Percentiles rank a stretch among this genome's conserved stretches.
phyloP scores from a whole-genome alignment of 768 basidiomycete species.

The Termitomyces sp. region DNA sequence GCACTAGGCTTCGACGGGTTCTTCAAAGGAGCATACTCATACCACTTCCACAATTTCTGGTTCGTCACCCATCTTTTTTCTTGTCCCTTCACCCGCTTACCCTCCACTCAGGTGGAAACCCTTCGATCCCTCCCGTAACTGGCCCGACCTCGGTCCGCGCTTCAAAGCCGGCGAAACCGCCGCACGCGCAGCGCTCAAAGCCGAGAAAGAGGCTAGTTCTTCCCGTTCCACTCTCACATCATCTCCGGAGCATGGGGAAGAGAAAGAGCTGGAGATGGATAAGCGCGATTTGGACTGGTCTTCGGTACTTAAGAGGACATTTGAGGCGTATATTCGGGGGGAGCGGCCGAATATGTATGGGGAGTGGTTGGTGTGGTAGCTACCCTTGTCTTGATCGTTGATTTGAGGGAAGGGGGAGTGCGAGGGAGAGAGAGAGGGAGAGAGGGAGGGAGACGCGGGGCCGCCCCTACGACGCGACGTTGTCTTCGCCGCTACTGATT shows the following conservation, averaged over 20 bases:
- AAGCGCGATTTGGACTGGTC: constrained; percentile 84
- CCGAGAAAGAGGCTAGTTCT: constrained; percentile 19
- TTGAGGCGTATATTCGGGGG: constrained; percentile 83
- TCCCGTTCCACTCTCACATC: constrained; percentile 12
- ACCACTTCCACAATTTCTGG: constrained; percentile 95
- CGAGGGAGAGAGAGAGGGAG: background rate
- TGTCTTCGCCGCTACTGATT: too few relatives aligned
- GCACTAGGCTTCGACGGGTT: constrained; percentile 88
- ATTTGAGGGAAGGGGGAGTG: too few relatives aligned
- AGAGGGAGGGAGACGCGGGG: background rate
- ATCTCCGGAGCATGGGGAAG: constrained; percentile 15
- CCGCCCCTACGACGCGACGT: too few relatives aligned
- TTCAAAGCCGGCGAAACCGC: constrained; percentile 74
- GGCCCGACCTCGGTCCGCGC: constrained; percentile 80
- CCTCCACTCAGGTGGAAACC: constrained; percentile 77
- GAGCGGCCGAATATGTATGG: constrained; percentile 94
- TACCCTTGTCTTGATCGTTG: background rate
- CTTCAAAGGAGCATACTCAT: constrained; percentile 90
- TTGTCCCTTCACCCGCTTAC: background rate
- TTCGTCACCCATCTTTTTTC: constrained; percentile 24
- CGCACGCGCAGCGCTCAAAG: constrained; percentile 44
- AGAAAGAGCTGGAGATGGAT: constrained; percentile 48
- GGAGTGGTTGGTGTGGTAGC: constrained; percentile 54
- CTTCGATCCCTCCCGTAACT: constrained; percentile 85
- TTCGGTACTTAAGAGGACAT: constrained; percentile 89